Percentiles rank a stretch among this genome's conserved stretches.
phyloP scores from a whole-genome alignment of 306 rosid genomes.

The Abrus precatorius region DNA sequence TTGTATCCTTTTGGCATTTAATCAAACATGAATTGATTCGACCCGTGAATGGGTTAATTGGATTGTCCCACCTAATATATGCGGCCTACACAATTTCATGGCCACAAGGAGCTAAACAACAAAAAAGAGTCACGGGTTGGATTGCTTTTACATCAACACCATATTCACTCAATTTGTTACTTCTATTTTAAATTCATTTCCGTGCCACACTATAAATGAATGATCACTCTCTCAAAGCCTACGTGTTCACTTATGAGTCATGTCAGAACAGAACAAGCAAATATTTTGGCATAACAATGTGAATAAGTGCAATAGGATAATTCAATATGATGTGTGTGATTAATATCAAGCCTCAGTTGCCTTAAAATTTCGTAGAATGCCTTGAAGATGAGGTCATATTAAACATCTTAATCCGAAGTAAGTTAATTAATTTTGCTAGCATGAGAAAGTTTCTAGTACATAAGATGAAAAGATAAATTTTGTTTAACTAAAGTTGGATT shows the following conservation, averaged over 20 bases:
- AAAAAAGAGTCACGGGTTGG: slow-evolving; percentile 76
- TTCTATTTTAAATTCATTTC: slow-evolving; percentile 21
- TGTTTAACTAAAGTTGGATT: slow-evolving; percentile 34
- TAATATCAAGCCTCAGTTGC: not conserved
- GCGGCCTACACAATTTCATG: slow-evolving; percentile 51
- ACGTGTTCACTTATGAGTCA: slow-evolving; percentile 39
- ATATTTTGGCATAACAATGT: slow-evolving; percentile 20
- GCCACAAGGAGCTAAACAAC: slow-evolving; percentile 69
- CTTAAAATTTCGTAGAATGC: not conserved
- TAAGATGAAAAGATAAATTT: slow-evolving; percentile 6
- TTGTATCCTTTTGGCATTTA: not conserved
- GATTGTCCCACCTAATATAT: slow-evolving; percentile 54
- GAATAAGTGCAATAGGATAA: slow-evolving; percentile 4
- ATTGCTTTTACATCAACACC: slow-evolving; percentile 50
- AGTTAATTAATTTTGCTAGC: slow-evolving; percentile 25
- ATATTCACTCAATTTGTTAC: slow-evolving; percentile 45
- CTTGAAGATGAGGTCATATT: slow-evolving; percentile 36
- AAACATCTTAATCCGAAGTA: slow-evolving; percentile 9
- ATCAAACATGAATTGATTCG: slow-evolving; percentile 36
- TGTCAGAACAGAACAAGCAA: slow-evolving; percentile 30
- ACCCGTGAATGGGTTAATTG: slow-evolving; percentile 71
- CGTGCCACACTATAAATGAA: not conserved
- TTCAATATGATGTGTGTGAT: slow-evolving; percentile 38
- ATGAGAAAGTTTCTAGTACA: slow-evolving; percentile 20
- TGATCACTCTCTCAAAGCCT: slow-evolving; percentile 11